Conservation (phyloP, 208 protist species). For the Tritrichomonas foetus region DNA sequence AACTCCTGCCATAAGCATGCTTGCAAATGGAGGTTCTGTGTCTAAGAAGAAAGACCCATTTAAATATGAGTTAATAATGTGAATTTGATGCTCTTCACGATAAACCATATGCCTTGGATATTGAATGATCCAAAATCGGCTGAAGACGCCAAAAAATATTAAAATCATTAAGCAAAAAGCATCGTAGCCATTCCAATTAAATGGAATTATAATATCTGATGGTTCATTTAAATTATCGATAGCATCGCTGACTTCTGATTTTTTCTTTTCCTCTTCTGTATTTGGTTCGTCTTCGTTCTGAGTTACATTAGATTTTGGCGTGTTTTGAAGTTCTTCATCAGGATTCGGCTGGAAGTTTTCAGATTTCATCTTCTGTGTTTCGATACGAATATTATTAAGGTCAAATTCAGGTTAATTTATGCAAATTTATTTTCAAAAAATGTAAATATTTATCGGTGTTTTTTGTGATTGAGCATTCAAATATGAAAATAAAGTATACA, state of each 20-base stretch:
- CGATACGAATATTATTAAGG: too few relatives aligned
- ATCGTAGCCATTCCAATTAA: slow-evolving; percentile 39
- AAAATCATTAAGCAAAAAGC: slow-evolving; percentile 9
- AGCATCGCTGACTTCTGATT: not conserved
- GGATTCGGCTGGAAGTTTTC: too few relatives aligned
- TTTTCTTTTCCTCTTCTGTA: not conserved
- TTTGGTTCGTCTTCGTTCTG: not conserved
- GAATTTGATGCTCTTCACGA: not conserved
- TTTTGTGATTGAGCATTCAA: too few relatives aligned
- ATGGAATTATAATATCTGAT: not conserved
- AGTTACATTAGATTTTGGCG: too few relatives aligned
- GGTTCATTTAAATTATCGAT: not conserved
- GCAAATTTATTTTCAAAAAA: too few relatives aligned
- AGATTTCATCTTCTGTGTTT: too few relatives aligned
- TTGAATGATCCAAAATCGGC: slow-evolving; percentile 30
- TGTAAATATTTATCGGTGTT: too few relatives aligned
- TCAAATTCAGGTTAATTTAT: too few relatives aligned
- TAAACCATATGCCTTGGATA: not conserved
- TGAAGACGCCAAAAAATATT: not conserved
- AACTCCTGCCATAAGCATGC: not conserved
- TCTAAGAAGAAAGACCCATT: slow-evolving; percentile 10
- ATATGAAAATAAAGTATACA: too few relatives aligned
- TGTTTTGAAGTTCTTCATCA: too few relatives aligned
- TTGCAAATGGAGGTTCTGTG: not conserved
- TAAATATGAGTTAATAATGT: not conserved